These are phyloP conservation scores for Rosa chinensis DNA, from an alignment of 306 rosid species.

Conservation along the genomic window DNA sequence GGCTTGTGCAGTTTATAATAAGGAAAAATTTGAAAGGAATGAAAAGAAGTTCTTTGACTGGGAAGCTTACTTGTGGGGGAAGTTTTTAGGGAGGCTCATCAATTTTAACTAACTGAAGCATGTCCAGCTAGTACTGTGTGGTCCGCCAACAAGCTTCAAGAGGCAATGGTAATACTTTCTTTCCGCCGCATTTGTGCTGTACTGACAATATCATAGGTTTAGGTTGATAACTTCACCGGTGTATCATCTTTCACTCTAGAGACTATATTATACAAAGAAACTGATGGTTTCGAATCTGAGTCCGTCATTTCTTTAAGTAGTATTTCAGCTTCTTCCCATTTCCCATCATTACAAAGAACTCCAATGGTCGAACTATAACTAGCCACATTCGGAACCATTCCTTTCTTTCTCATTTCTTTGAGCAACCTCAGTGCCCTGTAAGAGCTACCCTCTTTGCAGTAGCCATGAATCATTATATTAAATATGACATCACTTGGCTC, in stretches of 20 bases:
- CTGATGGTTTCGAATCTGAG: constrained; percentile 49
- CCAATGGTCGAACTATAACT: constrained; percentile 55
- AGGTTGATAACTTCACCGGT: neutral
- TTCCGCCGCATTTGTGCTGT: neutral
- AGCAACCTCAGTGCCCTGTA: constrained; percentile 70
- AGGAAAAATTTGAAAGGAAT: neutral
- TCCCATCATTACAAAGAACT: constrained; percentile 60
- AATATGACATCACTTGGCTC: constrained; percentile 67
- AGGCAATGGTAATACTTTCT: neutral
- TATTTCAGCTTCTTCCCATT: constrained; percentile 59
- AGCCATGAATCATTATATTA: constrained; percentile 67
- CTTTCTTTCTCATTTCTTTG: constrained; percentile 59
- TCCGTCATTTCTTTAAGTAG: constrained; percentile 47
- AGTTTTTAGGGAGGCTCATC: neutral
- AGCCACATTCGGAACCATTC: constrained; percentile 65
- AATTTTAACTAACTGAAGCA: neutral
- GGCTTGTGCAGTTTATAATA: neutral
- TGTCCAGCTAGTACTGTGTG: neutral
- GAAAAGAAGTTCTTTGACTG: neutral
- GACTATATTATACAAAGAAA: constrained; percentile 47
- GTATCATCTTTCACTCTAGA: constrained; percentile 27
- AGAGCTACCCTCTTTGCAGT: constrained; percentile 72
- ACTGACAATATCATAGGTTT: neutral
- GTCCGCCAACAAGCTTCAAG: neutral
- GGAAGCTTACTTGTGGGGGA: constrained; percentile 1